Evolutionary conservation across 2,329 filamentous ascomycete species (phyloP).

Genomic region (Colletotrichum chlorophyti): DNA sequence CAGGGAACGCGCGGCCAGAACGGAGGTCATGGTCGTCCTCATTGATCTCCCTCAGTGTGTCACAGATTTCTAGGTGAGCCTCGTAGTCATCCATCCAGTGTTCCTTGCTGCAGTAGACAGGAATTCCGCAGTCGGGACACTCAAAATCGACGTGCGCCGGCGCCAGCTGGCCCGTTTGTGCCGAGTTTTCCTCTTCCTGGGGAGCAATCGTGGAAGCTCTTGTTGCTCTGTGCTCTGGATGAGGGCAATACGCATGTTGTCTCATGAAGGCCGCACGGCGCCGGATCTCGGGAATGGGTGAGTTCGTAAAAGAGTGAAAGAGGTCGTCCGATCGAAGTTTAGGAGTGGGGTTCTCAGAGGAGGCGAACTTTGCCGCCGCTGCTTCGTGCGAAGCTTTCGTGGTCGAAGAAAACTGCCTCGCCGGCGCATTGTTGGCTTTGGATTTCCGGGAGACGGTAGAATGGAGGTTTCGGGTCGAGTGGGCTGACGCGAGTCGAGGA

Average conservation of each 20-base stretch:
- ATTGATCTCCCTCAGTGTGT: conserved; percentile 90
- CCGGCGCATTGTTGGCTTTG: conserved; percentile 25
- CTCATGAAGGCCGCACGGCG: conserved; percentile 89
- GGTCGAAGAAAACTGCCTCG: conserved; percentile 41
- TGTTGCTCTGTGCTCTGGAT: conserved; percentile 83
- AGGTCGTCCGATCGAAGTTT: conserved; percentile 77
- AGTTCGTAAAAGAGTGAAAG: conserved; percentile 90
- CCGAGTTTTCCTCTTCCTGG: conserved; percentile 68
- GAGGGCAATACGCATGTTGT: conserved; percentile 92
- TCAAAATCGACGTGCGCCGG: conserved; percentile 90
- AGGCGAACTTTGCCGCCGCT: conserved; percentile 32
- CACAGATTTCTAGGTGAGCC: conserved; percentile 88
- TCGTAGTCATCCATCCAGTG: conserved; percentile 98
- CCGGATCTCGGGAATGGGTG: conserved; percentile 87
- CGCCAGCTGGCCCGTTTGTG: conserved; percentile 61
- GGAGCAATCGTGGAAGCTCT: conserved; percentile 69
- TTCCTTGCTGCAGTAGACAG: conserved; percentile 90
- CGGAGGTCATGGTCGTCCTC: conserved; percentile 96
- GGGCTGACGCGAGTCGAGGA: conserved; percentile 33
- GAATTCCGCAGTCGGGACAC: conserved; percentile 94
- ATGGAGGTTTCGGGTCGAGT: conserved; percentile 38
- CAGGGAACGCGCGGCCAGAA: conserved; percentile 89
- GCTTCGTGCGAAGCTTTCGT: conserved; percentile 36
- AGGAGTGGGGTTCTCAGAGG: conserved; percentile 33
- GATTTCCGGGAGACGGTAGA: conserved; percentile 30